phyloP scores from a whole-genome alignment of 176 grass and related monocot genomes.

The Typha latifolia region DNA sequence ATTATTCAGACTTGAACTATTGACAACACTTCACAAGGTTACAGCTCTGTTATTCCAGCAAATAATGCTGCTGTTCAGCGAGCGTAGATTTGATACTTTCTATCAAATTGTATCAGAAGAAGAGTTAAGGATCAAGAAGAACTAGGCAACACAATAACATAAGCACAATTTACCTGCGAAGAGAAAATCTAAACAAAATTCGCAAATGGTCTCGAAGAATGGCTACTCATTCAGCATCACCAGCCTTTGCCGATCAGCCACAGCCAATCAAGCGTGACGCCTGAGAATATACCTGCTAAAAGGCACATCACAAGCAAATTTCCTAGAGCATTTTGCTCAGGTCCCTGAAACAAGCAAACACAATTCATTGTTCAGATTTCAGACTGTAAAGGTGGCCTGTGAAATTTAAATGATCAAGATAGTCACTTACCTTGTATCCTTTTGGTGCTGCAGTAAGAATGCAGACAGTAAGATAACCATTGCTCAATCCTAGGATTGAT shows the following conservation, averaged over 20 bases:
- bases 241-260: constrained; percentile 76
- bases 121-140: not conserved
- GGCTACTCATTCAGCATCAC: constrained; percentile 16
- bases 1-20: too few relatives aligned
- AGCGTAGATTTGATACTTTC: too few relatives aligned
- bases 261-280: constrained; percentile 43
- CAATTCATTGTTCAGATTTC: not conserved
- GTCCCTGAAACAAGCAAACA: constrained; percentile 34
- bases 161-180: too few relatives aligned
- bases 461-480: constrained; percentile 61
- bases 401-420: not conserved
- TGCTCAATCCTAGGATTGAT: constrained; percentile 41
- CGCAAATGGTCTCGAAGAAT: too few relatives aligned
- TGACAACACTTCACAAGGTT: too few relatives aligned
- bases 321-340: constrained; percentile 62
- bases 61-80: too few relatives aligned
- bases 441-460: constrained; percentile 50
- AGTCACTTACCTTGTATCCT: constrained; percentile 45
- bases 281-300: constrained; percentile 42
- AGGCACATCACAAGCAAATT: constrained; percentile 56
- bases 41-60: too few relatives aligned
- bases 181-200: too few relatives aligned
- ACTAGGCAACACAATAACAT: not conserved
- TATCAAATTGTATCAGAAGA: too few relatives aligned
- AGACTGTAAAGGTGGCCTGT: not conserved